Evolutionary conservation across 1,139 yeast genomes (phyloP), one percentile per base, ranked within the genome.

Genomic region (Pichia sp.): DNA sequence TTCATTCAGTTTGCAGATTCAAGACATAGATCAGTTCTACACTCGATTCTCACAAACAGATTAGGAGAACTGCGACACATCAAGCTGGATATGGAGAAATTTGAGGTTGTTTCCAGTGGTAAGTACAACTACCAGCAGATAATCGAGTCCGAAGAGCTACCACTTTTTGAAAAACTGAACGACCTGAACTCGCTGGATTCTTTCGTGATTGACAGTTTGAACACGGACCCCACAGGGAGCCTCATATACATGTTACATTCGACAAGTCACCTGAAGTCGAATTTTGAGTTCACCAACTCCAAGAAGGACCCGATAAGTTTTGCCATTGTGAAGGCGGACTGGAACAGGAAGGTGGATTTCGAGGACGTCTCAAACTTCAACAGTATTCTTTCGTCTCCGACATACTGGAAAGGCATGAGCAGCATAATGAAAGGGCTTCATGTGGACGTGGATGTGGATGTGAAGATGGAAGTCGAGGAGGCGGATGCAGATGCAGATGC

Each of bases 141-240:
- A 10, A 55, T 63, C 8, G 49, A 52, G 5, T 15, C 43, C n/a
- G 26, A 49, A 29, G 53, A 51, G 2, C 31, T 59, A 5, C 67
- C 68, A 1, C 46, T 64, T 11, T 56, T 59, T 40, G 10, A 46
- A 10, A 61, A 62, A 44, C 34, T 67, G 40, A 61, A 64, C 53
- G 42, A 44, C 8, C 43, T 64, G n/a, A 61, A 51, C 45, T 50
- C 52, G 23, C 40, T 26, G 2, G 56, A 58, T n/a, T 54, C 53
- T 5, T 55, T 59, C 45, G 57, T 56, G 1, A 53, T 66, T 26
- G 53, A 52, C 8, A 51, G 61, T 1, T 40, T 65, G 31, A 23
- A 51, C 5, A 16, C 57, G n/a, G 61, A 62, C 51, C 62, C 63
- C 16, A 56, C 60, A 5, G 52, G 52, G 5, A 50, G 54, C 2